Base-by-base conservation (phyloP, 345 rosid species). In the Hibiscus syriacus region DNA sequence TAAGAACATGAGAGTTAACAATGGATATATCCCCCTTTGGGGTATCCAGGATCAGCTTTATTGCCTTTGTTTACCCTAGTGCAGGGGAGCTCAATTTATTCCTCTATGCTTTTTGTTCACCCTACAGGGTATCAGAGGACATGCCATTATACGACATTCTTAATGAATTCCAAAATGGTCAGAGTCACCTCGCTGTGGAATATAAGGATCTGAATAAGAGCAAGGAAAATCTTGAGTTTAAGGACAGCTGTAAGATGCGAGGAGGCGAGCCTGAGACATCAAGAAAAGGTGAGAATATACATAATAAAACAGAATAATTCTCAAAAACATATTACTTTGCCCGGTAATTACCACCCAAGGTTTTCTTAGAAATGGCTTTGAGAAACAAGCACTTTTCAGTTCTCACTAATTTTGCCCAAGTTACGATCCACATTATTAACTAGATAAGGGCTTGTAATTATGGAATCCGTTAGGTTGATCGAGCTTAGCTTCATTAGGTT, bases 141-240 rank as follows among this genome's bases (percentile, higher is more conserved):
- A 84, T 90, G 88, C 98, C 97, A 32, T 73, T 93, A 22, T 90
- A 93, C 59, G 97, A 93, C 74, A 90, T 93, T 74, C 86, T 93
- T 55, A 93, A 93, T 67, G 94, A 89, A 80, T 93, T 93, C 58
- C 98, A 93, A 81, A 90, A 93, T 74, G 96, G 98, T 54, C 98
- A 93, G 75, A 93, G 97, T 78, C 98, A 93, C 79, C 82, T 93
- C 73, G 97, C 97, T 34, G 96, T 83, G 55, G 98, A 90, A 36
- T 93, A 85, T 60, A 93, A 80, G 79, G 90, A 90, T 79, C 70
- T 81, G 57, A 87, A 79, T 48, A 74, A 66, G 72, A 77, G 73
- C 36, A 76, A 73, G 59, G 82, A 72, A 52, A 76, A 62, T 36
- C 72, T 66, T 53, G 80, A 71, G 75, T 78, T 86, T 56, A 86